Conservation (phyloP, 495 filamentous ascomycete species). For the Xylaria bambusicola region DNA sequence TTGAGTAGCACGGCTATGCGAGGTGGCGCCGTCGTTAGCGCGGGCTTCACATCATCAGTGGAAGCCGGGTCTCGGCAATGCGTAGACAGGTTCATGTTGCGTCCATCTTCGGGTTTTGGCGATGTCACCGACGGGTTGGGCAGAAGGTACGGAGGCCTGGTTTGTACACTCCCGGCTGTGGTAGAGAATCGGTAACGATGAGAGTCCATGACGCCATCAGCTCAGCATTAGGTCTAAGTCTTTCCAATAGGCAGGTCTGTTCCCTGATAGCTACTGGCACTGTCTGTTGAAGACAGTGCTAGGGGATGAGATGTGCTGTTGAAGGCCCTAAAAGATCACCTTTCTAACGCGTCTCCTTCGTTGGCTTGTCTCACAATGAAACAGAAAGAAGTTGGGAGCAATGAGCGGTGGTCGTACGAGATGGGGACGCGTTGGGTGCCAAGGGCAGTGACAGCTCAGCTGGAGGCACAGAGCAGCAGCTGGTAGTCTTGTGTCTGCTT, state of each 20-base stretch:
- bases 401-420: not conserved
- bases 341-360: not conserved
- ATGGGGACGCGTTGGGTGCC: too few species aligned
- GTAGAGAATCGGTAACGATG: too few species aligned
- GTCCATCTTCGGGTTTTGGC: not conserved
- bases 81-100: not conserved
- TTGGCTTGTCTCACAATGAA: not conserved
- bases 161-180: too few species aligned
- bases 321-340: constrained; percentile 9
- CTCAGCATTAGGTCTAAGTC: not conserved
- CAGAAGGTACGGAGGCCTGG: not conserved
- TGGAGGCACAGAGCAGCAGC: too few species aligned
- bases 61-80: not conserved
- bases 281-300: constrained; percentile 19
- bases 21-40: constrained; percentile 15
- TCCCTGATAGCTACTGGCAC: too few species aligned
- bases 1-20: constrained; percentile 51
- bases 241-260: too few species aligned
- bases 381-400: not conserved
- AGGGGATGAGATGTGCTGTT: constrained; percentile 3
- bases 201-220: not conserved
- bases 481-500: too few species aligned
- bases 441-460: too few species aligned
- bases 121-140: not conserved
- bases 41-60: constrained; percentile 13